phyloP scores from a whole-genome alignment of 2,329 filamentous ascomycete genomes.

The Neofusicoccum cordaticola region DNA sequence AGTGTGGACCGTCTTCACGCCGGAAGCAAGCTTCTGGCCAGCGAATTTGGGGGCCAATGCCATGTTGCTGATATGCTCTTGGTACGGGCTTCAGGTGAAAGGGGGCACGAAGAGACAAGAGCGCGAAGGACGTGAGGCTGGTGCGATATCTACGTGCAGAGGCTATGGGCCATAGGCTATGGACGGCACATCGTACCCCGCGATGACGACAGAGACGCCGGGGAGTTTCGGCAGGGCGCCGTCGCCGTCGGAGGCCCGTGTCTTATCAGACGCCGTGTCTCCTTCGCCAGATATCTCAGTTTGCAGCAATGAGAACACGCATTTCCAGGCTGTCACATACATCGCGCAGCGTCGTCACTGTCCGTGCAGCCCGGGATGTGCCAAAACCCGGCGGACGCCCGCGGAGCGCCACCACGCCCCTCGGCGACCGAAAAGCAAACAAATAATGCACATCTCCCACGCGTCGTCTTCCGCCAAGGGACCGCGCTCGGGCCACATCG shows the following conservation, averaged over 20 bases:
- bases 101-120: too few relatives aligned
- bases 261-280: not conserved
- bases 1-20: slow-evolving; percentile 48
- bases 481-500: not conserved
- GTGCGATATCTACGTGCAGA: not conserved
- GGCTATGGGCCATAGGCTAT: not conserved
- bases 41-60: slow-evolving; percentile 75
- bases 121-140: not conserved
- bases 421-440: too few relatives aligned
- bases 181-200: not conserved
- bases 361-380: too few relatives aligned
- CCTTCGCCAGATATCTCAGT: too few relatives aligned
- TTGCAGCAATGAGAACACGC: not conserved
- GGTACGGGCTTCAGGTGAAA: too few relatives aligned
- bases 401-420: too few relatives aligned
- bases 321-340: not conserved
- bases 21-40: slow-evolving; percentile 63
- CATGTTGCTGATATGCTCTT: slow-evolving; percentile 48
- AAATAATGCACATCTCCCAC: too few relatives aligned
- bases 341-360: too few relatives aligned
- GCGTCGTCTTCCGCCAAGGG: not conserved
- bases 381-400: too few relatives aligned
- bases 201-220: slow-evolving; percentile 7
- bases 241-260: not conserved
- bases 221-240: not conserved